phyloP scores from a whole-genome alignment of 139 green algal species.

The Micractinium sp. region DNA sequence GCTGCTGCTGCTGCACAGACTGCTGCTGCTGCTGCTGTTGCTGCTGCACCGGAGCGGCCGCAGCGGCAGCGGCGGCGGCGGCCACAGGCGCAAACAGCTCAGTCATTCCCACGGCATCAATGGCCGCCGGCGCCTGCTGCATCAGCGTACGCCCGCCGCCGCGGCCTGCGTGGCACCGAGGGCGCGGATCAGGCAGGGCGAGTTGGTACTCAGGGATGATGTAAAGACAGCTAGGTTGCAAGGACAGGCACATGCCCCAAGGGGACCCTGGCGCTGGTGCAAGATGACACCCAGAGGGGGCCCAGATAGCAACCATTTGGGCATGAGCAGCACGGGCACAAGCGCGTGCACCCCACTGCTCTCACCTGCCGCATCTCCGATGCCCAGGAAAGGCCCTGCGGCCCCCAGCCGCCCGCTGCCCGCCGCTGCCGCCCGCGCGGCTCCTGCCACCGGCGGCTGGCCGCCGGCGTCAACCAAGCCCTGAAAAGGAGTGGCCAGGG shows the following conservation, averaged over 20 bases:
- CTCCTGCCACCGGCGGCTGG: neutral
- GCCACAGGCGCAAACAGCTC: constrained; percentile 23
- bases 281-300: no score
- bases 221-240: no score
- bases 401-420: neutral
- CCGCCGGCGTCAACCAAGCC: constrained; percentile 28
- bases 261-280: no score
- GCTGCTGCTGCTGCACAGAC: constrained; percentile 13
- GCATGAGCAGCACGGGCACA: no score
- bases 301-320: no score
- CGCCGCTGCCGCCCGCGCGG: neutral
- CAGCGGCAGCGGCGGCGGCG: neutral
- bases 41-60: neutral
- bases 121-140: constrained; percentile 32
- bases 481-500: neutral
- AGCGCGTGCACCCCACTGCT: no score
- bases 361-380: neutral
- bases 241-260: no score
- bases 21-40: constrained; percentile 22
- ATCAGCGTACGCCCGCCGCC: constrained; percentile 31
- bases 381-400: neutral
- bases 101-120: constrained; percentile 28
- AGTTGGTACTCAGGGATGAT: no score
- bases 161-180: neutral
- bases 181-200: no score